These are phyloP conservation scores for Xylaria scruposa DNA, from an alignment of 495 filamentous ascomycete species.

Conservation along the genomic window DNA sequence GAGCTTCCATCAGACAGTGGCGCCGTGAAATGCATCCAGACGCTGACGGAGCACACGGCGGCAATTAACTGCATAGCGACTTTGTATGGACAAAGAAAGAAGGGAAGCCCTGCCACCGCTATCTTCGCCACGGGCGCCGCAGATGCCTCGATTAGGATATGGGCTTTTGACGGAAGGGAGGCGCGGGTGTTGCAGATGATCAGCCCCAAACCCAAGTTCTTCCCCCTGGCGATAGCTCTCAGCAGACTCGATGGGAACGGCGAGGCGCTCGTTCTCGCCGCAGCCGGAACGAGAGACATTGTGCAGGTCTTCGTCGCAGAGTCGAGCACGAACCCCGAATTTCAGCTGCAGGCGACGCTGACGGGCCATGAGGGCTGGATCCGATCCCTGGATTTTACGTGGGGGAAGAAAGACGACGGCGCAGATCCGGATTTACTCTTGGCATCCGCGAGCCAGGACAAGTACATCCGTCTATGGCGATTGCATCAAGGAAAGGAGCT, in stretches of 20 bases:
- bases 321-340: slow-evolving; percentile 48
- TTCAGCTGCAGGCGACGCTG: slow-evolving; percentile 78
- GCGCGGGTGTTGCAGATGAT: slow-evolving; percentile 72
- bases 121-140: slow-evolving; percentile 75
- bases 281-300: slow-evolving; percentile 77
- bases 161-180: slow-evolving; percentile 62
- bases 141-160: slow-evolving; percentile 83
- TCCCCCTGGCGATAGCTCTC: slow-evolving; percentile 79
- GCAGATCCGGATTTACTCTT: slow-evolving; percentile 72
- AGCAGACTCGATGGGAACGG: slow-evolving; percentile 56
- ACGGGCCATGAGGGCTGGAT: slow-evolving; percentile 96
- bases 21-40: slow-evolving; percentile 50
- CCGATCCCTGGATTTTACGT: slow-evolving; percentile 77
- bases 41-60: slow-evolving; percentile 67
- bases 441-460: slow-evolving; percentile 95
- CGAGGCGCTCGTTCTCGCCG: slow-evolving; percentile 71
- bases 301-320: slow-evolving; percentile 76
- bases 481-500: slow-evolving; percentile 71
- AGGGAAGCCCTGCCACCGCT: slow-evolving; percentile 39
- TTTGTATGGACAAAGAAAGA: slow-evolving; percentile 37
- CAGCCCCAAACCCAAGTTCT: slow-evolving; percentile 73
- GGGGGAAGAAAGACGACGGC: slow-evolving; percentile 56
- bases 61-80: slow-evolving; percentile 82
- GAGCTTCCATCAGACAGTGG: slow-evolving; percentile 37
- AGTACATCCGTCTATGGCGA: slow-evolving; percentile 94